Percentiles rank a stretch among this genome's conserved stretches.
These are phyloP conservation scores for Boletus edulis DNA, from an alignment of 768 basidiomycete genomes.

Conservation along the genomic window DNA sequence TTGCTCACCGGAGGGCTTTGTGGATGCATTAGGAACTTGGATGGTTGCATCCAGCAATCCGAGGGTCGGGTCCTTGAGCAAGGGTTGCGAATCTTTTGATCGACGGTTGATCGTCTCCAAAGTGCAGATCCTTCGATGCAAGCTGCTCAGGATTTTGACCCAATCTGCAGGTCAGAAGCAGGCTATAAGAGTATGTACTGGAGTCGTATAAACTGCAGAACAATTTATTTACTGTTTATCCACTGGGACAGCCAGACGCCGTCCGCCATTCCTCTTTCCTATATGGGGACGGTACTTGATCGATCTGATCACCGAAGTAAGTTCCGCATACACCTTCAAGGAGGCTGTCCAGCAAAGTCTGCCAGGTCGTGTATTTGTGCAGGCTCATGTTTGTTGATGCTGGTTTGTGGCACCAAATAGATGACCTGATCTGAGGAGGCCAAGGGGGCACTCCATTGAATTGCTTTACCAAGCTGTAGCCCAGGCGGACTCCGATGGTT, in stretches of 20 bases:
- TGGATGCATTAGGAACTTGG: not conserved
- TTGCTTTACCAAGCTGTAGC: conserved; percentile 1
- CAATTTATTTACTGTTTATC: too few species aligned
- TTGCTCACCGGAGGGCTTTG: not conserved
- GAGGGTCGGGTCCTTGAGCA: not conserved
- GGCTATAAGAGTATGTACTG: too few species aligned
- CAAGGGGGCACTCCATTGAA: not conserved
- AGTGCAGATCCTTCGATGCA: conserved; percentile 4
- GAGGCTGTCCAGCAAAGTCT: too few species aligned
- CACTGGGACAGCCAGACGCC: too few species aligned
- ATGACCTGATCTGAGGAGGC: not conserved
- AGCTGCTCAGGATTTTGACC: not conserved
- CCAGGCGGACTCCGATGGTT: not conserved
- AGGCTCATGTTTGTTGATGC: too few species aligned
- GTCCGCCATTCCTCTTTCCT: too few species aligned
- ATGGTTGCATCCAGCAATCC: not conserved
- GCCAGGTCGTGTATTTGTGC: too few species aligned
- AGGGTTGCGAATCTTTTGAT: conserved; percentile 10
- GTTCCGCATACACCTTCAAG: too few species aligned
- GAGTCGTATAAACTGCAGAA: too few species aligned
- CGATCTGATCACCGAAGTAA: too few species aligned
- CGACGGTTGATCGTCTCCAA: conserved; percentile 7
- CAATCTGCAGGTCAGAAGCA: not conserved
- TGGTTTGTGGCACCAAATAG: not conserved
- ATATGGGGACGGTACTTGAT: too few species aligned